Evolutionary conservation across 2,329 filamentous ascomycete species (phyloP).

Genomic region (Macrophomina pseudophaseolina): DNA sequence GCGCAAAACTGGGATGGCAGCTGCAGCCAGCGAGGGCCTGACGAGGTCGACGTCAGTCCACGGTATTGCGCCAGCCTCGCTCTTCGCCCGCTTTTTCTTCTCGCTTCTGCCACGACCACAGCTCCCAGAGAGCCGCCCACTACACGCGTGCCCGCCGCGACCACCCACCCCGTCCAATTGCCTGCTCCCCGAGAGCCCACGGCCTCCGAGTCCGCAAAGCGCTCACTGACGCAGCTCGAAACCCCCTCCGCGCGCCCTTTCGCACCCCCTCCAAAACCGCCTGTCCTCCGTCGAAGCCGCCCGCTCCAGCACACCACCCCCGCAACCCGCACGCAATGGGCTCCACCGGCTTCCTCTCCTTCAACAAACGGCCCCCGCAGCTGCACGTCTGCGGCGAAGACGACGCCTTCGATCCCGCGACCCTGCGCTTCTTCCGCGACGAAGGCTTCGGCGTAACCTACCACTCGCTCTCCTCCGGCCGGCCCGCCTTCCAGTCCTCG

Average conservation of each 20-base stretch:
- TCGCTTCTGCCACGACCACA: background rate
- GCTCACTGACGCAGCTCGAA: too few relatives aligned
- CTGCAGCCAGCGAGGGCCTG: background rate
- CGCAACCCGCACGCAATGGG: conserved; percentile 4
- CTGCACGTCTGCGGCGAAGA: conserved; percentile 48
- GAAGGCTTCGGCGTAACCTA: conserved; percentile 48
- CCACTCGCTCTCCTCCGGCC: conserved; percentile 37
- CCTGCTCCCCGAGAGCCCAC: too few relatives aligned
- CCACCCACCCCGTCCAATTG: background rate
- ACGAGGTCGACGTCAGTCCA: conserved; percentile 2
- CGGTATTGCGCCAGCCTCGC: background rate
- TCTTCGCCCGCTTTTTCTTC: background rate
- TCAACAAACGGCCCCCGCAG: conserved; percentile 43
- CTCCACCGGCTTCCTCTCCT: conserved; percentile 40
- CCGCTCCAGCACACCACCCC: background rate
- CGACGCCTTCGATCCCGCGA: conserved; percentile 44
- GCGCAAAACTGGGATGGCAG: conserved; percentile 10
- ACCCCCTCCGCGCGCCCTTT: too few relatives aligned
- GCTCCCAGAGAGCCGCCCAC: background rate
- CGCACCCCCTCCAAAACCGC: background rate
- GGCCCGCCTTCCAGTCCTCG: conserved; percentile 37
- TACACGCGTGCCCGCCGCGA: background rate
- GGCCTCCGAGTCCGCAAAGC: background rate
- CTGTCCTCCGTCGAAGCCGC: background rate
- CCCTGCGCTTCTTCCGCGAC: conserved; percentile 32